Evolutionary conservation across 2,329 filamentous ascomycete species (phyloP).

Genomic region (Arthroderma uncinatum): DNA sequence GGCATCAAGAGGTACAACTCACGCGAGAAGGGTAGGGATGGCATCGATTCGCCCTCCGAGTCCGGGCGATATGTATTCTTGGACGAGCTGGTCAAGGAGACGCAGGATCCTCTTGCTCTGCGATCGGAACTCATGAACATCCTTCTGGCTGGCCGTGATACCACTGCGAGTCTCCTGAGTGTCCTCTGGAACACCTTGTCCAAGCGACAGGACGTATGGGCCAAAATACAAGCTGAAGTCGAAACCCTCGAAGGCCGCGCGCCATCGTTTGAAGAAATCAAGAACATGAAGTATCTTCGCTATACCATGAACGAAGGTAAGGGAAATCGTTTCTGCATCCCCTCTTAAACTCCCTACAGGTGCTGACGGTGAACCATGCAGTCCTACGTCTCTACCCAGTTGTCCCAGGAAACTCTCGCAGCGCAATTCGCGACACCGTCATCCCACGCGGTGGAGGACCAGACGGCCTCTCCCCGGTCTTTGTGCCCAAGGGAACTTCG

Average conservation of each 20-base stretch:
- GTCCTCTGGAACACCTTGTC: conserved; percentile 75
- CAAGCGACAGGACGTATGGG: conserved; percentile 54
- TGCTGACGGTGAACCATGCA: no score
- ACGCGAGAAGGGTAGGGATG: conserved; percentile 14
- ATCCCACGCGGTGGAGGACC: conserved; percentile 54
- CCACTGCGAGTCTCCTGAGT: conserved; percentile 67
- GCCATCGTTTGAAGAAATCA: conserved; percentile 67
- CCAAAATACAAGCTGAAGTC: conserved; percentile 64
- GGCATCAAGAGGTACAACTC: conserved; percentile 19
- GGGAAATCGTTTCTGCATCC: background rate
- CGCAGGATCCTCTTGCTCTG: conserved; percentile 36
- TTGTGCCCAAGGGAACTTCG: conserved; percentile 37
- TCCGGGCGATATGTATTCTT: conserved; percentile 46
- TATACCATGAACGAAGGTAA: conserved; percentile 58
- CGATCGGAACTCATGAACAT: conserved; percentile 51
- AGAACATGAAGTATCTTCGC: conserved; percentile 72
- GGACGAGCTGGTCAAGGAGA: conserved; percentile 43
- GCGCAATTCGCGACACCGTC: conserved; percentile 60
- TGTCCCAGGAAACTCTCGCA: conserved; percentile 67
- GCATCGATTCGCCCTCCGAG: conserved; percentile 14
- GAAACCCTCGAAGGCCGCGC: conserved; percentile 50
- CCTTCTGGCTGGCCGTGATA: conserved; percentile 71
- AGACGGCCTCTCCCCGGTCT: conserved; percentile 36
- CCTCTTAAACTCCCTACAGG: background rate
- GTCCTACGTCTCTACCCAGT: conserved; percentile 62